Base-by-base conservation (phyloP, 2,329 filamentous ascomycete species). In the Cercospora brassicicola region DNA sequence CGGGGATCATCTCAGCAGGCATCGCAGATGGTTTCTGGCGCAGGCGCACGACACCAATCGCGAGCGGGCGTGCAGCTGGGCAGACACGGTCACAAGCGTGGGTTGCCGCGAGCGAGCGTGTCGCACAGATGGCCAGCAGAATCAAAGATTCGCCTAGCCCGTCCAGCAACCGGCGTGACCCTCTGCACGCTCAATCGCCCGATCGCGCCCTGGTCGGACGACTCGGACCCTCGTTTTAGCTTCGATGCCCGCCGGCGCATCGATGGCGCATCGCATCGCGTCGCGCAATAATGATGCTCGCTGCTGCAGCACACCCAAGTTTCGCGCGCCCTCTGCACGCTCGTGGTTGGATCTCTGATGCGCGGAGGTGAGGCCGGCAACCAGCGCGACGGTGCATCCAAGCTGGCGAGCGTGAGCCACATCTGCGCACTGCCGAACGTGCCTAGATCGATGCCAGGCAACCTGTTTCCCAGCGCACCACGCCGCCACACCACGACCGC, bases 11-110 rank as follows among this genome's bases (percentile, higher is more conserved):
- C 36, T 42, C 28, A 33, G 30, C 59, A 66, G 39, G 13, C 64
- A 69, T 66, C 67, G 51, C 42, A 62, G 67, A 69, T 69, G 51
- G 18, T 23, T n/a, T 31, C 53, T 57, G 53, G 53, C 53, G 53
- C 53, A 31, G 53, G 23, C 23, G 23, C 28, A 28, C 6, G 23
- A 20, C 55, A 57, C 55, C 55, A 57, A 57, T 57, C 55, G 53
- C 53, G 9, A 7, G 28, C 65, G 15, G 36, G 36, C 36, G 36
- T 42, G 36, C 36, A 39, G 36, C 28, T 42, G 39, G 55, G 39
- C 48, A 28, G 20, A 55, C 20, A 55, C 28, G n/a, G 55, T 31
- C 55, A 59, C 55, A 59, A 59, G 31, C 55, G 55, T 57, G 26
- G 15, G 55, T 30, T 56, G 51, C 42, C 55, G 42, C 45, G 55